Base-by-base conservation (phyloP, 306 rosid species). In the Prunus salicina region DNA sequence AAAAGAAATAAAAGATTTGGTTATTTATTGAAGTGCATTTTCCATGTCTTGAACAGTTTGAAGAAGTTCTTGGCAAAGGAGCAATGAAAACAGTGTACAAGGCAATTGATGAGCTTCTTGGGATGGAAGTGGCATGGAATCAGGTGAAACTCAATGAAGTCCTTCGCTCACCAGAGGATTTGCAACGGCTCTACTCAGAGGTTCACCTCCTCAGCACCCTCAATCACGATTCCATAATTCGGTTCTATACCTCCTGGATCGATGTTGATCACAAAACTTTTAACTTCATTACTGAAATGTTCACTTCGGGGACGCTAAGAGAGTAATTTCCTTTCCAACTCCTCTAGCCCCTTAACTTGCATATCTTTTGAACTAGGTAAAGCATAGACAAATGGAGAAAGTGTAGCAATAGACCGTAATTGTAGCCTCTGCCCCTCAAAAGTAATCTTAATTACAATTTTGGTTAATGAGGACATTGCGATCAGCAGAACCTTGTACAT, bases 41-140 rank as follows among this genome's bases (percentile, higher is more conserved):
- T 82, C 16, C 64, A 82, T 46, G 66, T 64, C 49, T 70, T 68
- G 64, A 52, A 19, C 61, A 91, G 97, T 84, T 88, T 78, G 87
- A 87, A 53, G 93, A 93, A 67, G 89, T 91, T 69, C 88, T 93
- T 61, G 98, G 98, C 50, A 93, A 91, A 84, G 98, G 98, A 63
- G 97, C 98, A 56, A 91, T 84, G 97, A 93, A 93, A 67, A 89
- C 88, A 28, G 98, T 93, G 80, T 93, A 91, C 86, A 88, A 84
- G 87, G 98, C 98, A 73, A 88, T 93, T 66, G 98, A 93, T 73
- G 92, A 84, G 84, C 80, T 86, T 67, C 89, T 89, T 69, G 98
- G 98, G 67, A 83, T 89, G 76, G 98, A 93, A 81, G 97, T 91
- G 69, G 98, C 98, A 20, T 93, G 98, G 98, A 93, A 85, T 78